These are phyloP conservation scores for Penicillium riverlandense DNA, from an alignment of 495 filamentous ascomycete species.

Conservation along the genomic window DNA sequence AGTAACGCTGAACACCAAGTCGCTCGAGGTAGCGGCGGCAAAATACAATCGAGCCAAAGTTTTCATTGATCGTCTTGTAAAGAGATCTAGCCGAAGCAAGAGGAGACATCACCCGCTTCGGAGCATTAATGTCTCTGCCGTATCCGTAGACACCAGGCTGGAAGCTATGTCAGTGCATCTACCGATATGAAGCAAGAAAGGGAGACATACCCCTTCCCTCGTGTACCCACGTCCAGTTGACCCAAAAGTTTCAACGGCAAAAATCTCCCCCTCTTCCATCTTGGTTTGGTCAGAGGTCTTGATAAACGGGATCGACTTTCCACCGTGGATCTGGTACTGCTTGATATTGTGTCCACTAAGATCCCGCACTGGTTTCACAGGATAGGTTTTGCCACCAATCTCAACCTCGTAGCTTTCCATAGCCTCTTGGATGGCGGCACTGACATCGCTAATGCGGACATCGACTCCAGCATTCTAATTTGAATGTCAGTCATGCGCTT, in stretches of 20 bases:
- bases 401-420: constrained; percentile 64
- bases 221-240: constrained; percentile 47
- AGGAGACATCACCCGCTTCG: constrained; percentile 37
- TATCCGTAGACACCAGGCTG: constrained; percentile 39
- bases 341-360: constrained; percentile 55
- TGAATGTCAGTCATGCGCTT: constrained; percentile 1
- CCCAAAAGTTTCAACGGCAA: constrained; percentile 62
- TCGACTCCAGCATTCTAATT: constrained; percentile 52
- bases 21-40: constrained; percentile 58
- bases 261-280: constrained; percentile 62
- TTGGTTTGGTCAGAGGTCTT: constrained; percentile 51
- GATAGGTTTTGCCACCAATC: constrained; percentile 46
- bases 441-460: constrained; percentile 53
- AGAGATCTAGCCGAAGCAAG: constrained; percentile 52
- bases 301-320: constrained; percentile 55
- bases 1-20: constrained; percentile 53
- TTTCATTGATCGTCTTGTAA: constrained; percentile 54
- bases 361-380: constrained; percentile 52
- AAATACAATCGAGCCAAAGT: constrained; percentile 58
- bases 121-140: constrained; percentile 44
- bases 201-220: constrained; percentile 32
- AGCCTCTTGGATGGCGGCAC: constrained; percentile 56
- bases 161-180: constrained; percentile 9
- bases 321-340: constrained; percentile 53
- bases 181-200: neutral